These are phyloP conservation scores for Aspergillus sclerotialis DNA, from an alignment of 2,329 filamentous ascomycete species.

Conservation along the genomic window DNA sequence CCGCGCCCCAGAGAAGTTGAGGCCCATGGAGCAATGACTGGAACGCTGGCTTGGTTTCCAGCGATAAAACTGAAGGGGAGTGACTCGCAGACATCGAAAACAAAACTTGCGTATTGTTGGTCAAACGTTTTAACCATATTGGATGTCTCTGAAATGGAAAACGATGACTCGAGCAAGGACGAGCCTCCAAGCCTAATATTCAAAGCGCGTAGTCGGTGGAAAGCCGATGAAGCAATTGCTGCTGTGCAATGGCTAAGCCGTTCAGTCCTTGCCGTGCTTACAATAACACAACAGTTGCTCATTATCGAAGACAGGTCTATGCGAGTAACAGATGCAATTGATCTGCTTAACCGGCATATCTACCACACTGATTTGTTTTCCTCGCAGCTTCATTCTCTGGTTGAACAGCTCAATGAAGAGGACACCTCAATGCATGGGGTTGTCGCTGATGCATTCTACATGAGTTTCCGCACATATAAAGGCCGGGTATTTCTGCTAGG, in stretches of 20 bases:
- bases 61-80: constrained; percentile 82
- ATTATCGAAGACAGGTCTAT: constrained; percentile 85
- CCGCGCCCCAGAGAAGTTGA: constrained; percentile 84
- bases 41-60: constrained; percentile 94
- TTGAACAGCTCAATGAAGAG: constrained; percentile 82
- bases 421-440: constrained; percentile 90
- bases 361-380: constrained; percentile 91
- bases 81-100: constrained; percentile 59
- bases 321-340: constrained; percentile 89
- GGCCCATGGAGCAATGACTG: constrained; percentile 85
- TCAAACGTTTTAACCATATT: constrained; percentile 93
- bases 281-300: constrained; percentile 86
- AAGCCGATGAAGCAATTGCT: constrained; percentile 89
- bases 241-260: constrained; percentile 94
- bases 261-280: constrained; percentile 84
- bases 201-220: constrained; percentile 78
- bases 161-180: constrained; percentile 57
- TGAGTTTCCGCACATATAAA: constrained; percentile 96
- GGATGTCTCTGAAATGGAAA: constrained; percentile 69
- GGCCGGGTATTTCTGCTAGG: constrained; percentile 85
- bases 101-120: constrained; percentile 95
- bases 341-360: constrained; percentile 84
- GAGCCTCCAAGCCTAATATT: constrained; percentile 75
- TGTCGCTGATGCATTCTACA: constrained; percentile 93
- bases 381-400: constrained; percentile 70